Percentiles rank a stretch among this genome's conserved stretches.
phyloP scores from a whole-genome alignment of 805 yeast species.

The Kazachstania martiniae region DNA sequence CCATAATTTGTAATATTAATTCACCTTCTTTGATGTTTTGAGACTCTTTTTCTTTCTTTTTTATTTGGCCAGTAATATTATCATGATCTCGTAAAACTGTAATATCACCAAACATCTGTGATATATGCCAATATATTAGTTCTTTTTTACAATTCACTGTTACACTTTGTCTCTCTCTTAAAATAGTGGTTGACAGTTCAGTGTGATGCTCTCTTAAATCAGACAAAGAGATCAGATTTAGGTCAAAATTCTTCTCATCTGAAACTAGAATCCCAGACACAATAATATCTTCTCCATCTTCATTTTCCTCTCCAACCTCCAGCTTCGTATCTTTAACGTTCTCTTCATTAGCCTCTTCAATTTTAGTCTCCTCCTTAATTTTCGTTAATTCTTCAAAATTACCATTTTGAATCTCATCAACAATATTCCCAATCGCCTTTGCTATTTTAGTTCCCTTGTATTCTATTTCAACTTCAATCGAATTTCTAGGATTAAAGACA shows the following conservation, averaged over 20 bases:
- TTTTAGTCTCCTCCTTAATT: not conserved
- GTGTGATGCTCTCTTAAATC: slow-evolving; percentile 80
- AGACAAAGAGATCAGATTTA: slow-evolving; percentile 69
- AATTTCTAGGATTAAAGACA: slow-evolving; percentile 86
- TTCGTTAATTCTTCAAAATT: slow-evolving; percentile 17
- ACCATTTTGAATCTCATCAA: slow-evolving; percentile 34
- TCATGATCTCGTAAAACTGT: slow-evolving; percentile 50
- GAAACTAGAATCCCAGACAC: slow-evolving; percentile 84
- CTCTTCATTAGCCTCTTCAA: slow-evolving; percentile 1
- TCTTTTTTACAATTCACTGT: slow-evolving; percentile 73
- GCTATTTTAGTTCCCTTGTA: slow-evolving; percentile 82
- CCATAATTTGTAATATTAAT: slow-evolving; percentile 51
- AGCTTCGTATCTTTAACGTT: slow-evolving; percentile 34
- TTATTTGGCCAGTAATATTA: slow-evolving; percentile 16
- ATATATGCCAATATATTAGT: slow-evolving; percentile 76
- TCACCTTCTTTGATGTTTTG: slow-evolving; percentile 23
- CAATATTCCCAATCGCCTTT: slow-evolving; percentile 53
- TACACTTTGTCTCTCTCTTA: slow-evolving; percentile 71
- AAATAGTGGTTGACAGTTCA: slow-evolving; percentile 72
- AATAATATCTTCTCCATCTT: slow-evolving; percentile 39
- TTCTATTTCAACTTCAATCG: slow-evolving; percentile 64
- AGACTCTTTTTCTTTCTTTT: slow-evolving; percentile 4
- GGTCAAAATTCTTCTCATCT: slow-evolving; percentile 64
- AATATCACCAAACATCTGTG: slow-evolving; percentile 89
- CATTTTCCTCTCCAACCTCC: slow-evolving; percentile 1